A percentile compares a stretch with the other conserved stretches of the same genome.
Conservation (phyloP, 75 land plant species). For the Sequoia sempervirens region DNA sequence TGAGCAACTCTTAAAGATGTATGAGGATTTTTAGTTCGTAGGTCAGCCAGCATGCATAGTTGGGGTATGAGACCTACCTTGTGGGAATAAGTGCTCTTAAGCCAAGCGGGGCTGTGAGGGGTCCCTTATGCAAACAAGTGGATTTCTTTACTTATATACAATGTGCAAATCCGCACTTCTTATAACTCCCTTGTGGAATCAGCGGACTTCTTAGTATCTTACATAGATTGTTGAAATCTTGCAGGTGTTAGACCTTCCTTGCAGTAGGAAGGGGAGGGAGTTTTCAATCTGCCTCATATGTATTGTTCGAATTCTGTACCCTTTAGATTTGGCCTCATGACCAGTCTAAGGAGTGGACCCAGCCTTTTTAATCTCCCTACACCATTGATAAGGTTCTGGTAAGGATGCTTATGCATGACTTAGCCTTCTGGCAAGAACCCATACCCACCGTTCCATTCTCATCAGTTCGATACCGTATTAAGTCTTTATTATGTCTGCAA, state of each 20-base stretch:
- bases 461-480: not conserved
- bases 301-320: not conserved
- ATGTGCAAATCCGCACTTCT: too few species aligned
- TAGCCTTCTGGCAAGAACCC: not conserved
- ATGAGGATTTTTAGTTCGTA: not conserved
- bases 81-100: not conserved
- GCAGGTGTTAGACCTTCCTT: not conserved
- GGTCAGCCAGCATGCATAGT: not conserved
- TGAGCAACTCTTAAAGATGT: not conserved
- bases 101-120: not conserved
- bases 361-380: not conserved
- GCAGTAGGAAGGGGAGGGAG: not conserved
- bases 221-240: too few species aligned
- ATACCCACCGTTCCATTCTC: not conserved
- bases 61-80: not conserved
- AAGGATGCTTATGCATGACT: not conserved
- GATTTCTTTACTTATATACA: too few species aligned
- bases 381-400: not conserved
- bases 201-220: not conserved
- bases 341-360: not conserved
- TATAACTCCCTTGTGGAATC: not conserved
- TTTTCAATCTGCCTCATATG: not conserved
- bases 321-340: not conserved
- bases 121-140: not conserved
- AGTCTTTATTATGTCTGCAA: not conserved